Evolutionary conservation across 345 rosid species (phyloP).

Genomic region (Adansonia digitata): DNA sequence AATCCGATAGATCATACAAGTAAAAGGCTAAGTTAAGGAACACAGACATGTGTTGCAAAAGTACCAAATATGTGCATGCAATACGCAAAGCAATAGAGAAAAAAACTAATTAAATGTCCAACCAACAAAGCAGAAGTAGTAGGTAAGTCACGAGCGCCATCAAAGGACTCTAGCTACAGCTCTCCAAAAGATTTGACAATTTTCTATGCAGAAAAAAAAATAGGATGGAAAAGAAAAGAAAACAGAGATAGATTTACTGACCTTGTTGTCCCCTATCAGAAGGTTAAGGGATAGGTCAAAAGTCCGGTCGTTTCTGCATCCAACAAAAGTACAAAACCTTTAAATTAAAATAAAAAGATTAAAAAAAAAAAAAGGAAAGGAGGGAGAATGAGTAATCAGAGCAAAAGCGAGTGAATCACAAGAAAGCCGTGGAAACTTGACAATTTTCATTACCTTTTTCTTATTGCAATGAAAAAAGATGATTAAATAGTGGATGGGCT

Average conservation of each 20-base stretch:
- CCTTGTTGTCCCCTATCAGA: slow-evolving; percentile 33
- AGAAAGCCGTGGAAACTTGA: slow-evolving; percentile 42
- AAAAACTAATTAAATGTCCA: slow-evolving; percentile 47
- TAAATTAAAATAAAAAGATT: not conserved
- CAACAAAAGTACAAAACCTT: not conserved
- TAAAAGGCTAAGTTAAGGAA: slow-evolving; percentile 17
- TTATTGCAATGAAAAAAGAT: slow-evolving; percentile 6
- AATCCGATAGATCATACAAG: slow-evolving; percentile 5
- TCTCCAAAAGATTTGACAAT: slow-evolving; percentile 32
- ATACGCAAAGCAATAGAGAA: slow-evolving; percentile 17
- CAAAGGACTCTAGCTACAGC: slow-evolving; percentile 35
- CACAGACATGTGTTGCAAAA: slow-evolving; percentile 24
- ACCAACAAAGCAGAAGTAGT: slow-evolving; percentile 57
- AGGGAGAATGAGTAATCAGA: not conserved
- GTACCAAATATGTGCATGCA: slow-evolving; percentile 22
- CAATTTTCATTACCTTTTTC: slow-evolving; percentile 21
- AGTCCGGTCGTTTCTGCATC: slow-evolving; percentile 35
- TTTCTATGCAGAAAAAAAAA: not conserved
- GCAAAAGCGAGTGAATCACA: slow-evolving; percentile 42
- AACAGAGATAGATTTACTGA: slow-evolving; percentile 21
- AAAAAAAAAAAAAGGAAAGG: not conserved
- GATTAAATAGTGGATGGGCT: not conserved
- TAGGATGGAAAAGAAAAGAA: not conserved
- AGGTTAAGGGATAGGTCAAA: slow-evolving; percentile 28
- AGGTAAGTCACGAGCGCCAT: slow-evolving; percentile 65